Base-by-base conservation (phyloP, 306 rosid species). In the Corylus heterophylla region DNA sequence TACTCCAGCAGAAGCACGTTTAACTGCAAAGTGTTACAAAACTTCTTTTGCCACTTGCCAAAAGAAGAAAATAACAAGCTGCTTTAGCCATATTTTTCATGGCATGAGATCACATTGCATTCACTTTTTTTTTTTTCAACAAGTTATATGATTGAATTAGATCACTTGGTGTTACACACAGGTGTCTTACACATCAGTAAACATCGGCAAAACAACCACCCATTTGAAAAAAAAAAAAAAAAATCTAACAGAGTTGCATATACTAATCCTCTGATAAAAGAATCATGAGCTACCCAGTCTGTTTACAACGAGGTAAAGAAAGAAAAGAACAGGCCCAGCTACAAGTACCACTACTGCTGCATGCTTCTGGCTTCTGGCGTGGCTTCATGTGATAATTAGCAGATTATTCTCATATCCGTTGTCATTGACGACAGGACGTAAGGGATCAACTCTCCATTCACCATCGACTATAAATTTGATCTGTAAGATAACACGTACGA, bases 401-500 rank as follows among this genome's bases (percentile, higher is more conserved):
- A 91, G 74, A 81, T 96, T 96, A 70, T 96, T 96, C 82, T 89
- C 81, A 22, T 79, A 58, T 39, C 98, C 97, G 17, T 72, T 82
- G 83, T 71, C 82, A 44, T 20, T 49, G 71, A 93, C 93, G 52
- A 87, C 62, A 3, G 97, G 93, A 74, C 97, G 96, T 25, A 93
- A 79, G 0, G 94, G 99, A 83, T 93, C 97, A 54, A 89, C 45
- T 88, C 81, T 88, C 99, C 99, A 96, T 82, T 90, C 84, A 16
- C 98, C 98, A 61, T 96, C 99, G 71, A 93, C 99, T 51, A 96
- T 85, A 91, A 96, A 96, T 76, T 96, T 96, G 54, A 93, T 91
- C 98, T 96, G 93, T 74, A 71, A 55, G 48, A 64, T 49, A 79
- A 74, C 35, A 45, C 27, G 49, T 35, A 48, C 45, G 72, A 58